Conservation (phyloP, 331 rosid species). For the Prunus yedoensis region DNA sequence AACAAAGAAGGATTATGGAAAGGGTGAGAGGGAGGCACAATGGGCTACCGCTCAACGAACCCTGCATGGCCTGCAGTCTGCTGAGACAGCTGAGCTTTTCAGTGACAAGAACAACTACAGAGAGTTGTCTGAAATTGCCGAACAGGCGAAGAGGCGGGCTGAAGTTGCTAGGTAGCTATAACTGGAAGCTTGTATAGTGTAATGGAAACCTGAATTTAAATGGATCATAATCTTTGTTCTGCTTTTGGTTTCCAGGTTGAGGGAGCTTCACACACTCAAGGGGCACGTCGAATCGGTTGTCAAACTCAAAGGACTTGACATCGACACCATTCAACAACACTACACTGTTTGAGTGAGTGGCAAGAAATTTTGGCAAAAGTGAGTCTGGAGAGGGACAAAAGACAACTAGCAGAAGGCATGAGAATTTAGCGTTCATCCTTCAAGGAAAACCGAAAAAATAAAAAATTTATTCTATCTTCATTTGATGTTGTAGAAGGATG, state of each 20-base stretch:
- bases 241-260: constrained; percentile 40
- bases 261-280: constrained; percentile 74
- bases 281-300: constrained; percentile 79
- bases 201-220: background rate
- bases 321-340: constrained; percentile 68
- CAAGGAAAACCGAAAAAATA: background rate
- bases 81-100: constrained; percentile 40
- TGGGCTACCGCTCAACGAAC: constrained; percentile 93
- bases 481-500: constrained; percentile 14
- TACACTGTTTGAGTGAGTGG: constrained; percentile 64
- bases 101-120: constrained; percentile 51
- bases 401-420: constrained; percentile 9
- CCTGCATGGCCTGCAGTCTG: constrained; percentile 78
- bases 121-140: constrained; percentile 82
- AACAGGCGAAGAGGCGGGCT: constrained; percentile 79
- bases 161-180: constrained; percentile 69
- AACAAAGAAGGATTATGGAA: constrained; percentile 79
- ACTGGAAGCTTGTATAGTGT: background rate
- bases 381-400: constrained; percentile 25
- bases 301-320: constrained; percentile 69
- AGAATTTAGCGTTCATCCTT: constrained; percentile 20
- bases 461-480: background rate
- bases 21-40: constrained; percentile 85
- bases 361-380: constrained; percentile 18
- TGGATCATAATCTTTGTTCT: background rate